Evolutionary conservation across 2,329 filamentous ascomycete genomes (phyloP), one percentile per base, ranked within the genome.

Genomic region (Colletotrichum falcatum): DNA sequence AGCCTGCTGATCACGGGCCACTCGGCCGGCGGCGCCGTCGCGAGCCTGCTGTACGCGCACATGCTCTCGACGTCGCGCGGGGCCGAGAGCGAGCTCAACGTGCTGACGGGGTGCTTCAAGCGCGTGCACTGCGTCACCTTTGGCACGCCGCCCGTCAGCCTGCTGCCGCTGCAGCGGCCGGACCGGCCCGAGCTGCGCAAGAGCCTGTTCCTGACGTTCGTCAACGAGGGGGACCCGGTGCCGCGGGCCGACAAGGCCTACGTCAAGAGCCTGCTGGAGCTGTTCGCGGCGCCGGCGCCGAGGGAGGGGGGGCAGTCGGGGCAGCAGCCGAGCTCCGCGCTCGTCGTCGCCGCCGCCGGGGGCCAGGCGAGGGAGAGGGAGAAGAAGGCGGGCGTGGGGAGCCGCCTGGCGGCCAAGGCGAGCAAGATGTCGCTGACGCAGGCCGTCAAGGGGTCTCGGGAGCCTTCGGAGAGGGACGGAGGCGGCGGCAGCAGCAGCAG

Each of bases 221-320:
- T 95, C 75, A 97, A 97, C 76, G 94, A 97, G 78, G 94, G 94
- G 4, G 94, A 97, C 74, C 93, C 93, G 0, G 92, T 97, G 0
- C 86, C 89, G 0, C 83, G 94, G 35, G 93, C 93, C 0, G 94
- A 97, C 77, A 92, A 90, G 79, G 86, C 89, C 0, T 95, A 97
- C 75, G 85, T 97, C 20, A 88, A 87, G 72, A 92, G 89, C 42
- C 83, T 97, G 12, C 80, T 96, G 1, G 90, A 92, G 70, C 83
- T 97, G 0, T 91, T 94, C 66, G 87, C 89, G 1, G 85, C 87
- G 0, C 88, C 92, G 0, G 80, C 86, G 1, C 90, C 91, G 1
- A 44, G 30, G 51, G 46, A 44, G 42, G n/a, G 16, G 12, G 69
- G 5, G 37, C 37, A 39, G 37, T 39, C 64, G n/a, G 64, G 61